phyloP scores from a whole-genome alignment of 2,329 filamentous ascomycete species.

The Penicillium occitanis region DNA sequence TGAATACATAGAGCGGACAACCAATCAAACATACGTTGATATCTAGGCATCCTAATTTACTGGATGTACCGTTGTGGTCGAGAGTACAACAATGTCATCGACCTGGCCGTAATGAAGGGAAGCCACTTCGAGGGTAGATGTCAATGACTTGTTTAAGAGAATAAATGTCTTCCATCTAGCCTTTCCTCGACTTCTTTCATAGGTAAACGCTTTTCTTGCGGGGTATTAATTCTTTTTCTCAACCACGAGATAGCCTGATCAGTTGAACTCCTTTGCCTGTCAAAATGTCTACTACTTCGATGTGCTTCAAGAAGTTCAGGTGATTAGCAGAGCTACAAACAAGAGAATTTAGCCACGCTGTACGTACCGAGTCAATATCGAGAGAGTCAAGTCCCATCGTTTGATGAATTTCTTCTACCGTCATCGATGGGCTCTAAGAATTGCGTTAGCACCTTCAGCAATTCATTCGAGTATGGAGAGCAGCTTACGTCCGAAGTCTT shows the following conservation, averaged over 20 bases:
- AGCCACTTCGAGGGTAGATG: background rate
- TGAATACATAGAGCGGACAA: too few relatives aligned
- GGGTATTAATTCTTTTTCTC: background rate
- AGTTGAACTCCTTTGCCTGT: slow-evolving; percentile 1
- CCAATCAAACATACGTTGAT: background rate
- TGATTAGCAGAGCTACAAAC: background rate
- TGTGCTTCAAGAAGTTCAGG: background rate
- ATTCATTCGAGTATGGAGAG: background rate
- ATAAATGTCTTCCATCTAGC: background rate
- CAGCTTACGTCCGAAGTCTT: background rate
- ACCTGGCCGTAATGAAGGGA: background rate
- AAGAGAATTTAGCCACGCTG: background rate
- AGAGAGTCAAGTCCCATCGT: background rate
- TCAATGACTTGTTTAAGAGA: background rate
- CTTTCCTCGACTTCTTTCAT: background rate
- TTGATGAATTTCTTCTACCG: background rate
- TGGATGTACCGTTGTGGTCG: background rate
- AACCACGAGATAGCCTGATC: background rate
- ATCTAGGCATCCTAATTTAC: background rate
- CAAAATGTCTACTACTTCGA: background rate
- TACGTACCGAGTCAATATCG: slow-evolving; percentile 2
- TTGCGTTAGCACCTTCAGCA: background rate
- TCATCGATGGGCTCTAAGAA: background rate
- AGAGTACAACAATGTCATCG: too few relatives aligned
- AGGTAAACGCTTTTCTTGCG: background rate